Conservation (phyloP, 495 filamentous ascomycete genomes). For the Neurospora sp. region DNA sequence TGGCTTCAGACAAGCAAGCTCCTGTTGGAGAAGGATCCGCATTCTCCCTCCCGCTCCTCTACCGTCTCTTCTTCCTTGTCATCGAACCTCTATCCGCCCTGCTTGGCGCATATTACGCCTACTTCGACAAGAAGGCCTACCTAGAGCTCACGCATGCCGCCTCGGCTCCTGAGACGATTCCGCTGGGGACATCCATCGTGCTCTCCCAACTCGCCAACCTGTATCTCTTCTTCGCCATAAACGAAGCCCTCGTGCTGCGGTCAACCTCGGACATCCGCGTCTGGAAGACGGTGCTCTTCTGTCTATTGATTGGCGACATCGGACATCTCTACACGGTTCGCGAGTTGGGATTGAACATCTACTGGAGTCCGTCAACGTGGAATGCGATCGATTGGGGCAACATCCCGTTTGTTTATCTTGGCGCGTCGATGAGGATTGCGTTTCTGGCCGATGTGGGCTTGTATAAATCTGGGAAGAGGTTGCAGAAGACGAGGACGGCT, state of each 20-base stretch:
- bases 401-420: slow-evolving; percentile 50
- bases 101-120: slow-evolving; percentile 52
- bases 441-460: slow-evolving; percentile 47
- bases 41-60: slow-evolving; percentile 34
- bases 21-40: not conserved
- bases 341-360: slow-evolving; percentile 39
- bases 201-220: slow-evolving; percentile 55
- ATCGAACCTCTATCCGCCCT: slow-evolving; percentile 59
- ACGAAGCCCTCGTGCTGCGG: slow-evolving; percentile 58
- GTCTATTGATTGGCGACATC: slow-evolving; percentile 54
- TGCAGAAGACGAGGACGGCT: slow-evolving; percentile 10
- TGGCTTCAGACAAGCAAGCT: slow-evolving; percentile 3
- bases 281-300: slow-evolving; percentile 52
- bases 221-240: slow-evolving; percentile 57
- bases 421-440: slow-evolving; percentile 42
- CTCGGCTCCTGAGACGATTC: slow-evolving; percentile 29
- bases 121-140: slow-evolving; percentile 46
- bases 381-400: slow-evolving; percentile 59
- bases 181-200: slow-evolving; percentile 41
- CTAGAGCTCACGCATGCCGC: slow-evolving; percentile 43
- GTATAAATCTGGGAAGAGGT: slow-evolving; percentile 7
- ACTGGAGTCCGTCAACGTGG: slow-evolving; percentile 49
- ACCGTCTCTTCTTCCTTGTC: slow-evolving; percentile 54
- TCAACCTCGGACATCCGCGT: slow-evolving; percentile 49
- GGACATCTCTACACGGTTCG: slow-evolving; percentile 54